phyloP scores from a whole-genome alignment of 75 land plant species.

The Ceratopteris richardii region DNA sequence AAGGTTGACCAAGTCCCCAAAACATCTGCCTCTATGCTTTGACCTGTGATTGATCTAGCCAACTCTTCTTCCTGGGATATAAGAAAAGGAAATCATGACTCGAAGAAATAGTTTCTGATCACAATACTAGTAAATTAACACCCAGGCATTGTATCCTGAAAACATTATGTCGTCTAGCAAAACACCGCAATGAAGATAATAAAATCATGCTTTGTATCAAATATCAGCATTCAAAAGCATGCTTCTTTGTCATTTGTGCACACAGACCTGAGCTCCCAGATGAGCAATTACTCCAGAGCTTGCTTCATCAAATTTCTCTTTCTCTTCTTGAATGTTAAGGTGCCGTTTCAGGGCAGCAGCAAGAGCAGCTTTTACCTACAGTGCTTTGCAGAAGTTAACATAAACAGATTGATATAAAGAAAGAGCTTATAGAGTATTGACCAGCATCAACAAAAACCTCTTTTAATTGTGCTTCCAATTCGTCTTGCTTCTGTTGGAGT shows the following conservation, averaged over 20 bases:
- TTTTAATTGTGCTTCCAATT: conserved; percentile 68
- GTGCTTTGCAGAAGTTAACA: no score
- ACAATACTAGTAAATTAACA: no score
- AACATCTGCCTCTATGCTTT: conserved; percentile 49
- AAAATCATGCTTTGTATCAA: no score
- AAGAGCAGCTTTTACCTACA: conserved; percentile 56
- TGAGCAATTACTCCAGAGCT: conserved; percentile 51
- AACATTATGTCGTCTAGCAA: no score
- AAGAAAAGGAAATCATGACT: no score
- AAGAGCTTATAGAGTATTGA: background rate
- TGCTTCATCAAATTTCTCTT: conserved; percentile 82
- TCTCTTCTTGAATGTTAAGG: conserved; percentile 71
- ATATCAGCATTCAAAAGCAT: no score
- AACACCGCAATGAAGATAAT: background rate
- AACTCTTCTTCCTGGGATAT: conserved; percentile 69
- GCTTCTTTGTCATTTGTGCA: no score
- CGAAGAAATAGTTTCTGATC: no score
- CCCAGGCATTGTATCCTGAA: no score
- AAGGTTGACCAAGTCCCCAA: conserved; percentile 64
- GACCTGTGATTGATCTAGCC: conserved; percentile 39
- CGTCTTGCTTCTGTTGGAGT: conserved; percentile 46
- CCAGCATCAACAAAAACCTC: conserved; percentile 32
- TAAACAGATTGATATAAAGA: no score
- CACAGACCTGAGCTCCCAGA: conserved; percentile 50
- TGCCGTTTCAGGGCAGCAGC: conserved; percentile 52